Base-by-base conservation (phyloP, 331 rosid species). In the Arachis monticola region DNA sequence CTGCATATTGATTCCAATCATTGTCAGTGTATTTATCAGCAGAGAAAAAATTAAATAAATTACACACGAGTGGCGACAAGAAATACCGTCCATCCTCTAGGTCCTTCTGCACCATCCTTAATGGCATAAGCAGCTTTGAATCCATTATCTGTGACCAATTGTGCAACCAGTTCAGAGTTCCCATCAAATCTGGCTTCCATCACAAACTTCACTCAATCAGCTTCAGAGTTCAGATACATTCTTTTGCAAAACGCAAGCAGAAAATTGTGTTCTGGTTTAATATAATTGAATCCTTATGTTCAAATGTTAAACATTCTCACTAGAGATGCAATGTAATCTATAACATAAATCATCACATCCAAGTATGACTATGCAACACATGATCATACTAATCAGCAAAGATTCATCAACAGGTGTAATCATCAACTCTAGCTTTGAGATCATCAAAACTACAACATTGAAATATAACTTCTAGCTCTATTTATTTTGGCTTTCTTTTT, bases 121-220 rank as follows among this genome's bases (percentile, higher is more conserved):
- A 95, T 90, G 10, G 92, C 93, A 77, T 90, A 95, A 51, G 99
- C 97, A 60, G 99, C 92, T 79, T 90, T 95, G 82, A 95, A 95
- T 79, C 97, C 97, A 42, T 95, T 95, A 51, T 83, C 69, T 6
- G 97, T 84, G 62, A 82, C 93, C 85, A 95, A 82, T 85, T 95
- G 97, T 8, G 97, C 99, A 76, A 92, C 96, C 86, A 95, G 88
- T 86, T 95, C 97, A 56, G 97, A 90, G 89, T 79, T 90, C 83
- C 96, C 97, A 82, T 90, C 96, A 85, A 88, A 95, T 89, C 97
- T 95, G 97, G 97, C 97, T 88, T 95, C 86, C 97, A 87, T 81
- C 87, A 87, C 84, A 82, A 79, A 79, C 83, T 30, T 83, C 84
- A 84, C 60, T 82, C 84, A 61, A 85, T 89, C 79, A 88, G 87